Evolutionary conservation across 176 grass and related monocot genomes (phyloP).

Genomic region (Ensete ventricosum): DNA sequence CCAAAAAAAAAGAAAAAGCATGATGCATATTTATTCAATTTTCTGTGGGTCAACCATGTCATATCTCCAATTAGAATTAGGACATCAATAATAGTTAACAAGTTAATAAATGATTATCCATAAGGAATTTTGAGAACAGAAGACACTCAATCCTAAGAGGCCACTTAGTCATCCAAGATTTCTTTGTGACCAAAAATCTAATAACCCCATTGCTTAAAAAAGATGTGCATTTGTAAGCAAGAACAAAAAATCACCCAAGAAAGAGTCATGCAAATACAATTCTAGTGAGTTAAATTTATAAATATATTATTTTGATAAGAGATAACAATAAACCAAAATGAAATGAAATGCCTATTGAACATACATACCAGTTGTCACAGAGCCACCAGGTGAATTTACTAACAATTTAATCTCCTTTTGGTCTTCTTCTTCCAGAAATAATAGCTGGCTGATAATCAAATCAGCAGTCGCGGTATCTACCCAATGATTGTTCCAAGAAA

Average conservation of each 20-base stretch:
- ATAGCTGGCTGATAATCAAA: slow-evolving; percentile 73
- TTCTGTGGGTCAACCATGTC: too few relatives aligned
- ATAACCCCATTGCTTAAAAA: neutral
- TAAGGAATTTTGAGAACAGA: too few relatives aligned
- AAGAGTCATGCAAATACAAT: neutral
- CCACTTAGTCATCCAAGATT: neutral
- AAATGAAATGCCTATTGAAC: slow-evolving; percentile 5
- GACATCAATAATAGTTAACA: too few relatives aligned
- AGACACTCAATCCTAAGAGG: neutral
- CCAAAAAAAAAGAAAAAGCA: too few relatives aligned
- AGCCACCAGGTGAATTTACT: slow-evolving; percentile 93
- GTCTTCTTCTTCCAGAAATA: slow-evolving; percentile 78
- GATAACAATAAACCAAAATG: neutral
- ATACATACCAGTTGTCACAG: slow-evolving; percentile 61
- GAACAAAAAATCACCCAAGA: neutral
- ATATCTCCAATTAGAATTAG: too few relatives aligned
- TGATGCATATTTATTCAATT: too few relatives aligned
- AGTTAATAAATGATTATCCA: too few relatives aligned
- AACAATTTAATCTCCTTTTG: slow-evolving; percentile 89
- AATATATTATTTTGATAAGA: too few relatives aligned
- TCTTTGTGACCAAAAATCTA: neutral
- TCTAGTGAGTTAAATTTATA: too few relatives aligned
- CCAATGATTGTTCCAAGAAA: slow-evolving; percentile 33
- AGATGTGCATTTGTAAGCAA: neutral
- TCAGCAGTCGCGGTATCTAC: slow-evolving; percentile 76